Percentiles rank a stretch among this genome's conserved stretches.
Evolutionary conservation across 306 rosid genomes (phyloP).

Genomic region (Ceratonia siliqua): DNA sequence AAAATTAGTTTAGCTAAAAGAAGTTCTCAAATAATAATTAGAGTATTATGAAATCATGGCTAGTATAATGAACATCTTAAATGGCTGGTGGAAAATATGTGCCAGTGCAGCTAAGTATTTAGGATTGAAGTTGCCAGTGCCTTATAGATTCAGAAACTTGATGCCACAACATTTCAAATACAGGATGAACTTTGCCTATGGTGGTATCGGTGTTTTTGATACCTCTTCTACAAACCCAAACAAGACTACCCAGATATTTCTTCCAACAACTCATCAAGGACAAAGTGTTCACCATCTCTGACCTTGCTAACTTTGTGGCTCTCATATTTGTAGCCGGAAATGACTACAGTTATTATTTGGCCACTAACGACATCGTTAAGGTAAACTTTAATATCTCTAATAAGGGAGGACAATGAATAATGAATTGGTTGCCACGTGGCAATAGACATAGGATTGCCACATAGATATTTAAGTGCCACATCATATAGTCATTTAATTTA

Average conservation of each 20-base stretch:
- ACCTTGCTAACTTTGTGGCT: constrained; percentile 19
- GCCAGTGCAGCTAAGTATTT: constrained; percentile 34
- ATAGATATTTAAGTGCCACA: no score
- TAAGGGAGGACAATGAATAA: no score
- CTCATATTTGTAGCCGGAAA: constrained; percentile 25
- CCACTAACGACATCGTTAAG: neutral
- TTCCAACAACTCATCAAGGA: constrained; percentile 9
- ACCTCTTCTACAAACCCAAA: constrained; percentile 37
- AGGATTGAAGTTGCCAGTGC: constrained; percentile 34
- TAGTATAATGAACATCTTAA: no score
- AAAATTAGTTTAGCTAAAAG: neutral
- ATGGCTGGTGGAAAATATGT: no score
- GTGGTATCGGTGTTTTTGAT: constrained; percentile 54
- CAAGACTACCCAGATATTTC: constrained; percentile 50
- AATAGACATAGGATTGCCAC: no score
- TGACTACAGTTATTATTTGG: constrained; percentile 6
- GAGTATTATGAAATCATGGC: no score
- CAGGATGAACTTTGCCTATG: constrained; percentile 56
- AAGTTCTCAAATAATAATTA: no score
- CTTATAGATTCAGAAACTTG: constrained; percentile 2
- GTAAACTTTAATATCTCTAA: neutral
- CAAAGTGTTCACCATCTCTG: neutral
- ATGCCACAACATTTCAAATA: neutral
- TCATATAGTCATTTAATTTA: no score
- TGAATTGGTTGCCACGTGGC: no score